A percentile compares a stretch with the other conserved stretches of the same genome.
These are phyloP conservation scores for Yarrowia sp. DNA, from an alignment of 805 yeast species.

Conservation along the genomic window DNA sequence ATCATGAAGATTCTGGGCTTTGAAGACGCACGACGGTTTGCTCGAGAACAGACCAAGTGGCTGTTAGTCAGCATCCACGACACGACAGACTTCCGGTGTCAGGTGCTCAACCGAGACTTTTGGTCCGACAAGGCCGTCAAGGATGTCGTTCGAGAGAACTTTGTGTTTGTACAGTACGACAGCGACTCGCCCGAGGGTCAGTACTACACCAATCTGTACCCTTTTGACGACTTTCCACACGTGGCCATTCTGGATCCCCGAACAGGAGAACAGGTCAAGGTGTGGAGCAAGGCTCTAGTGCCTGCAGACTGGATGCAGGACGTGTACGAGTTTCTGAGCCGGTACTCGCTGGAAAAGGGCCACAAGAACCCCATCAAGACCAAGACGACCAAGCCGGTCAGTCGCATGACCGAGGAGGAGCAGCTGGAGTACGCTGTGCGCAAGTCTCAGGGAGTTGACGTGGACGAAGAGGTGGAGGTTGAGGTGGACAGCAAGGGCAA, in stretches of 20 bases:
- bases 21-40: slow-evolving; percentile 70
- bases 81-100: slow-evolving; percentile 78
- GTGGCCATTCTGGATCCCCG: slow-evolving; percentile 90
- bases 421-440: slow-evolving; percentile 73
- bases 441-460: slow-evolving; percentile 50
- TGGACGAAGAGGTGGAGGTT: slow-evolving; percentile 28
- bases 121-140: slow-evolving; percentile 76
- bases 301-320: slow-evolving; percentile 61
- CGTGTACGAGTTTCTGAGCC: slow-evolving; percentile 61
- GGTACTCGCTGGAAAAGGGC: slow-evolving; percentile 61
- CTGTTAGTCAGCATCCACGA: slow-evolving; percentile 86
- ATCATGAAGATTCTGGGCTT: slow-evolving; percentile 64
- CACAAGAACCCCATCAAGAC: slow-evolving; percentile 55
- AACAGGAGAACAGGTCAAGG: slow-evolving; percentile 83
- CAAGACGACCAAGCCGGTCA: slow-evolving; percentile 47
- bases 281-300: slow-evolving; percentile 66
- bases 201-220: slow-evolving; percentile 68
- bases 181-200: slow-evolving; percentile 72
- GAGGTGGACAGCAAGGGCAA: slow-evolving; percentile 31
- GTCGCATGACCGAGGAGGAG: slow-evolving; percentile 79
- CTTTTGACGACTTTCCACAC: slow-evolving; percentile 73
- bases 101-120: slow-evolving; percentile 84
- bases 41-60: slow-evolving; percentile 69
- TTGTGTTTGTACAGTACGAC: slow-evolving; percentile 82
- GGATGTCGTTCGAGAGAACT: slow-evolving; percentile 58